Evolutionary conservation across 2,329 filamentous ascomycete species (phyloP), one percentile per base, ranked within the genome.

Genomic region (Colletotrichum falcatum): DNA sequence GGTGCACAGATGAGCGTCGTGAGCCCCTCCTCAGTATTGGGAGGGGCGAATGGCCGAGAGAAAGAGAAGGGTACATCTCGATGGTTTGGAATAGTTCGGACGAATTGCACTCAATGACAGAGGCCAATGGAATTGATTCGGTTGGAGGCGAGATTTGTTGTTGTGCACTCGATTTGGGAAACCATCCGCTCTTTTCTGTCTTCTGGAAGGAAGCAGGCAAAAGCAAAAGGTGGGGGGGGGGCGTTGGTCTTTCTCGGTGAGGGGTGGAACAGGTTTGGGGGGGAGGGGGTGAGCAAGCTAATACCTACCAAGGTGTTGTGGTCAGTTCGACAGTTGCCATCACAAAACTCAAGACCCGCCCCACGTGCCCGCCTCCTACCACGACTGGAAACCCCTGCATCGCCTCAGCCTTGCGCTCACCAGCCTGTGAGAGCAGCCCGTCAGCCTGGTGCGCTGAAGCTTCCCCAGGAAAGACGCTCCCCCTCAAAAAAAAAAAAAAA

Each of bases 371-470:
- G 66, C 64, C 65, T 55, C 66, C 44, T 71, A 39, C 70, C 65
- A 37, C 30, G 59, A 60, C 23, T 26, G 42, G 70, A 62, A 70
- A 59, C 70, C 66, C 66, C 70, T 72, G 70, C 66, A 72, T 71
- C 33, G 60, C 48, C 58, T 72, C 70, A 72, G 70, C 70, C 70
- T 72, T 66, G 70, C 70, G 61, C 49, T 23, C n/a, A 56, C 49
- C 44, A 39, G 48, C 33, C 63, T 60, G 60, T 62, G 66, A 44
- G 26, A 63, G 46, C 48, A 71, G n/a, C 65, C 58, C 46, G 44
- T 51, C 46, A 61, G 46, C 59, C 49, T 23, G 44, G 33, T 23
- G 46, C 23, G 54, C 65, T 55, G 48, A 39, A 70, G 60, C 60
- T 65, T 65, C 65, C 39, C 51, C 26, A 49, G 39, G 42, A 37